Percentiles rank a stretch among this genome's conserved stretches.
Conservation (phyloP, 805 yeast genomes). For the Candida arabinofermentans region DNA sequence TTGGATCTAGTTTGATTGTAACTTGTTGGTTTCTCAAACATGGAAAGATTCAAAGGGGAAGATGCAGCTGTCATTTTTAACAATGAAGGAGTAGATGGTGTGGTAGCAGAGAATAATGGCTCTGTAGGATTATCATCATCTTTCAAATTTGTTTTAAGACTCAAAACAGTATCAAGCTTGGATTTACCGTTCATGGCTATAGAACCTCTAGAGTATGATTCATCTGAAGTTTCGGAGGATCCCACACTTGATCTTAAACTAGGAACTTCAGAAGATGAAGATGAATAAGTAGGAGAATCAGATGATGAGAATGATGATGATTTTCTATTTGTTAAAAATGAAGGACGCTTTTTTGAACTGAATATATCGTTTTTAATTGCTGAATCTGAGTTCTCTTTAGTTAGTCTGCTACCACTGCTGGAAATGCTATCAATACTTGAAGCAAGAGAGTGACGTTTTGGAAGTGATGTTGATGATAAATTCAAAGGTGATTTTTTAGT, state of each 20-base stretch:
- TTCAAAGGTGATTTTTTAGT: not conserved
- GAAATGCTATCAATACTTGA: no score
- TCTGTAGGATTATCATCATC: constrained; percentile 5
- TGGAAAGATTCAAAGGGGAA: not conserved
- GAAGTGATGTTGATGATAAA: no score
- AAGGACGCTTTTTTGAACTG: constrained; percentile 18
- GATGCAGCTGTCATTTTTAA: no score
- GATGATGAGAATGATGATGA: not conserved
- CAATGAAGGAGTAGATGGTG: constrained; percentile 3
- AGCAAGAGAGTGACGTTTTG: no score
- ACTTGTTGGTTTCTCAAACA: constrained; percentile 2
- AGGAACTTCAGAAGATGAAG: no score
- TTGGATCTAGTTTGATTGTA: constrained; percentile 3
- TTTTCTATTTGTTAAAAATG: not conserved
- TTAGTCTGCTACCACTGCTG: no score
- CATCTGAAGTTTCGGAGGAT: not conserved
- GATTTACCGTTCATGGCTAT: not conserved
- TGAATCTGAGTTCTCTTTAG: not conserved
- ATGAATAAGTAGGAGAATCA: not conserved
- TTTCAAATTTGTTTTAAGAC: not conserved
- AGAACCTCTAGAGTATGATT: not conserved
- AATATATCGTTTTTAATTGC: constrained; percentile 24
- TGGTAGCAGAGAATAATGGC: constrained; percentile 7
- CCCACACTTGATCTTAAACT: not conserved
- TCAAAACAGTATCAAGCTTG: not conserved